Evolutionary conservation across 345 rosid species (phyloP), one percentile per base, ranked within the genome.

Genomic region (Hibiscus syriacus): DNA sequence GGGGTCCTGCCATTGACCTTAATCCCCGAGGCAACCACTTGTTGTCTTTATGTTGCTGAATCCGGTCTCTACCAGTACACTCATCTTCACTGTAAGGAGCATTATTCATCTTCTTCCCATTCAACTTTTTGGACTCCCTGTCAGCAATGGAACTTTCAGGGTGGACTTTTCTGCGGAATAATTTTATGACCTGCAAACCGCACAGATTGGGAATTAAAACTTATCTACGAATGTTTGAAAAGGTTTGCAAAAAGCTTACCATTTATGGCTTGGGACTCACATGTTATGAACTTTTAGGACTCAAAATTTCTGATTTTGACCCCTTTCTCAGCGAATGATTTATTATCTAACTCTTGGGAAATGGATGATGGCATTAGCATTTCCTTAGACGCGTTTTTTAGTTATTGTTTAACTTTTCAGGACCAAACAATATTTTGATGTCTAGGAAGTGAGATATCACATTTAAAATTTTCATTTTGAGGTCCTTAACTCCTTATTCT

Each of bases 161-260:
- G 75, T 88, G 86, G 25, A 92, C 82, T 79, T 92, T 92, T 68
- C 84, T 79, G 59, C 80, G 83, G 73, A 88, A 81, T 74, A 83
- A 81, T 74, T 85, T 85, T 52, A 71, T 81, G 72, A 88, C 82
- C 98, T 92, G 80, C 88, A 80, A 66, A 53, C 64, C 74, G 73
- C 74, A 75, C 12, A 36, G n/a, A 36, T 8, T 36, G 11, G 39
- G 2, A 36, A 36, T 36, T 36, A 36, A n/a, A n/a, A n/a, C n/a
- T n/a, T n/a, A n/a, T n/a, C n/a, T n/a, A n/a, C n/a, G n/a, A n/a
- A n/a, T n/a, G n/a, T n/a, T n/a, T n/a, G n/a, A n/a, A n/a, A n/a
- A n/a, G n/a, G n/a, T n/a, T n/a, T n/a, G n/a, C n/a, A n/a, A n/a
- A n/a, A n/a, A n/a, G n/a, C n/a, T n/a, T n/a, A n/a, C n/a, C n/a